Percentiles rank a stretch among this genome's conserved stretches.
Evolutionary conservation across 106 monocot genomes (phyloP).

Genomic region (Phalaenopsis aphrodite): DNA sequence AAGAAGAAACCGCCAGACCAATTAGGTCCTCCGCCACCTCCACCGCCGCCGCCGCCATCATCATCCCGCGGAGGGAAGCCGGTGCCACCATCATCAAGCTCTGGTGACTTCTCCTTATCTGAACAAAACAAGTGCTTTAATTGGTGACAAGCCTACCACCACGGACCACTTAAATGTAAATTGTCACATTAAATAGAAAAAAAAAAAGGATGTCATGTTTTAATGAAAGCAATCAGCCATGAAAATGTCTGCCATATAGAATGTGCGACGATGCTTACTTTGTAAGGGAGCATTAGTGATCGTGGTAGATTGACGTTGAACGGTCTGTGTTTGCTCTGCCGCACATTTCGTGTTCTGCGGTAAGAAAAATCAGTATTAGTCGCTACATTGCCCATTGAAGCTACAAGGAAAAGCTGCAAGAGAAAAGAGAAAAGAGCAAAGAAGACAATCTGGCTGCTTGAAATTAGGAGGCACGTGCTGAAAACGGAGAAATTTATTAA

Average conservation of each 20-base stretch:
- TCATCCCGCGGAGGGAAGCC: constrained; percentile 36
- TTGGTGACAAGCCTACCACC: too few species aligned
- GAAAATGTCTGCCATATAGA: too few species aligned
- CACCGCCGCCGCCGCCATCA: constrained; percentile 38
- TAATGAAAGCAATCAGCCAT: too few species aligned
- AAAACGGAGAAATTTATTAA: neutral
- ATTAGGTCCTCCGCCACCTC: constrained; percentile 34
- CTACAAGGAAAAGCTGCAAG: neutral
- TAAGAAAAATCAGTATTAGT: neutral
- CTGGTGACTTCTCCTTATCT: constrained; percentile 43
- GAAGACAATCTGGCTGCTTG: neutral
- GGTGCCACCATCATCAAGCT: constrained; percentile 38
- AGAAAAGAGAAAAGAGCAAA: neutral
- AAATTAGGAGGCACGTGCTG: neutral
- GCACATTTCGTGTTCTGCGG: constrained; percentile 20
- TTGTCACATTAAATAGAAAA: too few species aligned
- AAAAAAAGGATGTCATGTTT: too few species aligned
- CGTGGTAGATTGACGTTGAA: constrained; percentile 12
- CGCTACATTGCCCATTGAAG: neutral
- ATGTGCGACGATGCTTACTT: neutral
- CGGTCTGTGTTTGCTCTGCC: constrained; percentile 22
- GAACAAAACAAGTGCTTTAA: neutral
- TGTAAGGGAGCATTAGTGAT: constrained; percentile 10
- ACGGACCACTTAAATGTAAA: too few species aligned
- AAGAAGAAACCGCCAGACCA: constrained; percentile 44